Evolutionary conservation across 2,329 filamentous ascomycete species (phyloP), one percentile per base, ranked within the genome.

Genomic region (Geoglossum cookeanum): DNA sequence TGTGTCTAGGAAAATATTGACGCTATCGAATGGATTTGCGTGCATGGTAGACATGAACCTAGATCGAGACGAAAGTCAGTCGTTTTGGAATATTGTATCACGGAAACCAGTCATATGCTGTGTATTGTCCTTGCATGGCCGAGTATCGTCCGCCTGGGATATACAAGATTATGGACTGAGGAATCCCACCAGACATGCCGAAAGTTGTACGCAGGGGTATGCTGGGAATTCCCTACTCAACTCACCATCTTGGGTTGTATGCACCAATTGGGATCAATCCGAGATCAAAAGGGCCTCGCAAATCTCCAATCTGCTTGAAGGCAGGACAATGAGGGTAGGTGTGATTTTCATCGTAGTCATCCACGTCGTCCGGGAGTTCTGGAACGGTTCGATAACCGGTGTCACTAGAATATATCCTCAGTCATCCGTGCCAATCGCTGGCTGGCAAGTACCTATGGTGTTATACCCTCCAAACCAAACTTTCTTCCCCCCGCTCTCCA

Each of bases 221-320:
- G 48, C 27, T 11, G 11, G 11, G 33, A 11, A 35, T 5, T 35
- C 11, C 33, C 33, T 42, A 15, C 11, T 42, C 37, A 29, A 48
- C 37, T 55, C 37, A 68, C 58, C 68, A 70, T 29, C 86, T 76
- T 0, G 85, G 86, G 59, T 79, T 75, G 69, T 96, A 96, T 1
- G 90, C 91, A 56, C 91, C 91, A 63, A 97, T 96, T 44, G 91
- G 91, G 61, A 97, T 92, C 57, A 96, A 72, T 0, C 91, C 91
- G 5, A 97, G 78, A 67, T 96, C 88, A 64, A 96, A 95, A 0
- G 88, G 87, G 0, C 91, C 90, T 37, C 87, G 77, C 56, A 84
- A 76, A 15, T 80, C 71, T 60, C 91, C 91, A 60, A 96, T 89
- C 68, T 94, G 78, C 60, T 79, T 78, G 72, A 96, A 96, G 55